phyloP scores from a whole-genome alignment of 192 early-diverging fungal genomes.

The Jimgerdemannia flammicorona region DNA sequence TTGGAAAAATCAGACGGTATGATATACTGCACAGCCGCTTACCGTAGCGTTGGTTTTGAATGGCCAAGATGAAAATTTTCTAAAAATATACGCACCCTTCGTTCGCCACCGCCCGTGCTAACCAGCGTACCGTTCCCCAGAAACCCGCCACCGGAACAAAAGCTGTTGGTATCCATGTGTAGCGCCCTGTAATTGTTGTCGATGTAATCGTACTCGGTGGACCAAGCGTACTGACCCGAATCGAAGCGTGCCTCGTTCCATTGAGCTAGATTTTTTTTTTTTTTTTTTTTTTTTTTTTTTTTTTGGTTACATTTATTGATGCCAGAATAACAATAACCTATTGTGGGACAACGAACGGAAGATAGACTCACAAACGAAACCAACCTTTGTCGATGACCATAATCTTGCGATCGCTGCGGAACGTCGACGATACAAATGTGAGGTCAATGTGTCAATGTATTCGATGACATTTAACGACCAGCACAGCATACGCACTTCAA shows the following conservation, averaged over 20 bases:
- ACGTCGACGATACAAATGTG: too few species aligned
- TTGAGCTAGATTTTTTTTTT: slow-evolving; percentile 14
- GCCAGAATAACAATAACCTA: too few species aligned
- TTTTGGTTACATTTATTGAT: too few species aligned
- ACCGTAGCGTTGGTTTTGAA: too few species aligned
- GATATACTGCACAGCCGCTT: too few species aligned
- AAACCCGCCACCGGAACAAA: slow-evolving; percentile 53
- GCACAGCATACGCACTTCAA: slow-evolving; percentile 15
- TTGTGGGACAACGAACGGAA: too few species aligned
- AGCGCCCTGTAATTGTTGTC: slow-evolving; percentile 36
- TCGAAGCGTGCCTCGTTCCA: slow-evolving; percentile 31
- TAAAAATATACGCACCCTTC: background rate
- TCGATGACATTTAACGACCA: background rate
- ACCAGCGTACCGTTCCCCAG: slow-evolving; percentile 43
- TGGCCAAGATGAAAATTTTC: too few species aligned
- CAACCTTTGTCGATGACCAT: slow-evolving; percentile 57
- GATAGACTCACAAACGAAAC: background rate
- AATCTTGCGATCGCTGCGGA: slow-evolving; percentile 38
- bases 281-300: background rate
- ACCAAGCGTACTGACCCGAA: slow-evolving; percentile 36
- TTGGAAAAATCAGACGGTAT: too few species aligned
- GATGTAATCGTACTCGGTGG: slow-evolving; percentile 38
- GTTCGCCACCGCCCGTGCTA: slow-evolving; percentile 46
- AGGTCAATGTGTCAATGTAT: too few species aligned
- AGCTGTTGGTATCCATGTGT: slow-evolving; percentile 46